phyloP scores from a whole-genome alignment of 2,329 filamentous ascomycete genomes.

The Mariannaea sp. region DNA sequence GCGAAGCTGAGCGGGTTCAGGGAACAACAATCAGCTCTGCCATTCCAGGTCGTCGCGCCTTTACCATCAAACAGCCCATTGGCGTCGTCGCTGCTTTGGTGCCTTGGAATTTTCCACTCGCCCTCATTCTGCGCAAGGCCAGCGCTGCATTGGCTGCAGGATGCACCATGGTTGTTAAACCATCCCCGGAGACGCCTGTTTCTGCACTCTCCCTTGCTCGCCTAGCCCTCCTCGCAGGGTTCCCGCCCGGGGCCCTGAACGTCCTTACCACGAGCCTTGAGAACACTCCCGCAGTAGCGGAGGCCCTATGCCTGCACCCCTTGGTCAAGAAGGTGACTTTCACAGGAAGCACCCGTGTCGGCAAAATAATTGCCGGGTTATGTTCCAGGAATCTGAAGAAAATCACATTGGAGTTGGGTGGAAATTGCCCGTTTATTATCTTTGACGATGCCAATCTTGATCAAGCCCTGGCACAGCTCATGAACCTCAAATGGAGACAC shows the following conservation, averaged over 20 bases:
- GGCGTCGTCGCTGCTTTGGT: conserved; percentile 44
- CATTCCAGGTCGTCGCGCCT: conserved; percentile 65
- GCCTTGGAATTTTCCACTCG: conserved; percentile 64
- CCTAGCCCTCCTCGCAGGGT: conserved; percentile 71
- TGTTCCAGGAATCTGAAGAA: conserved; percentile 70
- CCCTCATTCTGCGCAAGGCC: conserved; percentile 54
- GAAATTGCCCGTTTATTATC: conserved; percentile 70
- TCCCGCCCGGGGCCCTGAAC: conserved; percentile 73
- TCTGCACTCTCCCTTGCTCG: conserved; percentile 71
- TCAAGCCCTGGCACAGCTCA: conserved; percentile 66
- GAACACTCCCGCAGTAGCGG: conserved; percentile 51
- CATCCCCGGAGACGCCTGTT: conserved; percentile 75
- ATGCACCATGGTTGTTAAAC: conserved; percentile 77
- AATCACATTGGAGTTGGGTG: conserved; percentile 70
- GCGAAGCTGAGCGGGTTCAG: conserved; percentile 50
- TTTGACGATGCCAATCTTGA: conserved; percentile 71
- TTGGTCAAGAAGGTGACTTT: conserved; percentile 70
- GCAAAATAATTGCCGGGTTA: conserved; percentile 64
- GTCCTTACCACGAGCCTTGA: conserved; percentile 52
- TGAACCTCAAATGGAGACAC: conserved; percentile 48
- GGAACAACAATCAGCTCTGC: conserved; percentile 66
- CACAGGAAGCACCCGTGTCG: conserved; percentile 73
- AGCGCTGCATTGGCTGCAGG: conserved; percentile 69
- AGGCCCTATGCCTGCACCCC: conserved; percentile 53
- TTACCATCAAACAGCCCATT: conserved; percentile 66